A percentile compares a stretch with the other conserved stretches of the same genome.
These are phyloP conservation scores for Mortierella claussenii DNA, from an alignment of 192 early-diverging fungal species.

Conservation along the genomic window DNA sequence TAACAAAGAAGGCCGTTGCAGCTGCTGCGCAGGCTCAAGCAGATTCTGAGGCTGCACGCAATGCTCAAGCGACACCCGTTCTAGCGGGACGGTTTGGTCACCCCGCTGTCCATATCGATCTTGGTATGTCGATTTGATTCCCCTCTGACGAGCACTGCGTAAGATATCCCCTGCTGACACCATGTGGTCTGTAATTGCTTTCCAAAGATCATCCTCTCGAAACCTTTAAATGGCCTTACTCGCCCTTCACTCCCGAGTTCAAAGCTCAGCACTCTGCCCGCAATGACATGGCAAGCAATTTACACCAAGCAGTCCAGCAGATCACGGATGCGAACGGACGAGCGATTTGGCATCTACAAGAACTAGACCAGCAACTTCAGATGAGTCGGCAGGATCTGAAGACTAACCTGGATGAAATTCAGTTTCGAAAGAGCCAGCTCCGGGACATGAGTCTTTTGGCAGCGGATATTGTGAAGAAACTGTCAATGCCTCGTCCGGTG, in stretches of 20 bases:
- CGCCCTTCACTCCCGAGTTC: conserved; percentile 46
- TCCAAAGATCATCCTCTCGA: conserved; percentile 35
- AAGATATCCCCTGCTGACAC: no score
- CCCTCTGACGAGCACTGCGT: no score
- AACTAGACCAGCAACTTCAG: conserved; percentile 38
- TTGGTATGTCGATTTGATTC: conserved; percentile 9
- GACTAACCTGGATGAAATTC: conserved; percentile 46
- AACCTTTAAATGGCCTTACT: conserved; percentile 50
- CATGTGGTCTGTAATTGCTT: no score
- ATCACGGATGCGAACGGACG: conserved; percentile 16
- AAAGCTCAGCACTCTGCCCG: conserved; percentile 21
- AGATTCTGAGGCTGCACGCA: background rate
- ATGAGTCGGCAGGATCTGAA: conserved; percentile 40
- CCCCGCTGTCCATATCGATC: conserved; percentile 25
- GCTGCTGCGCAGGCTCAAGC: conserved; percentile 2
- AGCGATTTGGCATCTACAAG: conserved; percentile 24
- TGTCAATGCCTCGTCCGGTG: conserved; percentile 14
- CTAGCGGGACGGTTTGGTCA: conserved; percentile 7
- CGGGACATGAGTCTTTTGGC: conserved; percentile 49
- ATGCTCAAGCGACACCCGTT: background rate
- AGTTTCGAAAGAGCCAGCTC: conserved; percentile 44
- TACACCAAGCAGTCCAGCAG: conserved; percentile 14
- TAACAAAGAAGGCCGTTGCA: conserved; percentile 24
- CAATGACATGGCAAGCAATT: conserved; percentile 12
- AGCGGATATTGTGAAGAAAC: conserved; percentile 39